These are phyloP conservation scores for Tricholoma sp. DNA, from an alignment of 768 basidiomycete genomes.

Conservation along the genomic window DNA sequence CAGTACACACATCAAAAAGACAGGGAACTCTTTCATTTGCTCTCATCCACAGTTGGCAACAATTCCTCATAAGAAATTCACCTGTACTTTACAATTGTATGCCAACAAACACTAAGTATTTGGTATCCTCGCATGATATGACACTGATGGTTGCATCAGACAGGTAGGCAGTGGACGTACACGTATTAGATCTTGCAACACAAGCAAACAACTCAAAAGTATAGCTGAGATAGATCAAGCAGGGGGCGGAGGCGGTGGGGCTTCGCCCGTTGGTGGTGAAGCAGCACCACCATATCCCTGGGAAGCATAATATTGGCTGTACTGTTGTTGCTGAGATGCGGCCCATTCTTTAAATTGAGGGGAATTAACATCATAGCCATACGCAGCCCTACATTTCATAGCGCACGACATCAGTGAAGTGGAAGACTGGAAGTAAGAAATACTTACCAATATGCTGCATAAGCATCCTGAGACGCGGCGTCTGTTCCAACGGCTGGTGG, in stretches of 20 bases:
- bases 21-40: no score
- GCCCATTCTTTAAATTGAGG: slow-evolving; percentile 79
- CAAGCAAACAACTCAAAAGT: background rate
- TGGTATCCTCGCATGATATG: background rate
- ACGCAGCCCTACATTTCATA: slow-evolving; percentile 59
- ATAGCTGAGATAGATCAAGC: background rate
- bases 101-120: background rate
- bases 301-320: slow-evolving; percentile 64
- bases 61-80: background rate
- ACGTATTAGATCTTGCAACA: background rate
- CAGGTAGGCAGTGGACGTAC: background rate
- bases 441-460: slow-evolving; percentile 50
- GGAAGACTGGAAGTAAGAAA: background rate
- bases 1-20: no score
- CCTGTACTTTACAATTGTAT: background rate
- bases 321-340: slow-evolving; percentile 65
- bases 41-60: no score
- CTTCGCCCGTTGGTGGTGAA: slow-evolving; percentile 7
- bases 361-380: slow-evolving; percentile 83
- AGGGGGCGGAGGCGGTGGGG: slow-evolving; percentile 23
- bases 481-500: slow-evolving; percentile 8
- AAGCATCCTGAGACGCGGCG: slow-evolving; percentile 36
- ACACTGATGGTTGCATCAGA: background rate
- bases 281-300: slow-evolving; percentile 28
- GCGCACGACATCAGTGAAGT: background rate